These are phyloP conservation scores for Hypoxylon sp. DNA, from an alignment of 2,329 filamentous ascomycete species.

Conservation along the genomic window DNA sequence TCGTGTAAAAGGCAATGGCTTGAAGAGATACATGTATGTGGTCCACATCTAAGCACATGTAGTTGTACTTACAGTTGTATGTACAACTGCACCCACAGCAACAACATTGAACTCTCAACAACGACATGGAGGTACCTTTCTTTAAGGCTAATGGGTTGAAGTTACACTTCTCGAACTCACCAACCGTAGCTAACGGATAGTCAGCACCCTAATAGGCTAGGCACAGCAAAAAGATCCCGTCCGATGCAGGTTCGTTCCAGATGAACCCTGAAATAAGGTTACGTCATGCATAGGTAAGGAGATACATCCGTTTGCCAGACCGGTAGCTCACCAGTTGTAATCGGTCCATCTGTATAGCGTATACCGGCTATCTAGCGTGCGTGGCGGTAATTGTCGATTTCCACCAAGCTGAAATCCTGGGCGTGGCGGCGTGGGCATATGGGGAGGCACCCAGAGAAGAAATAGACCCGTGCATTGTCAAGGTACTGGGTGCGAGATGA, in stretches of 20 bases:
- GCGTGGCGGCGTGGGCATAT: slow-evolving; percentile 35
- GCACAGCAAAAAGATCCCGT: slow-evolving; percentile 23
- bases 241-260: slow-evolving; percentile 29
- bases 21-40: slow-evolving; percentile 4
- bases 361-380: slow-evolving; percentile 26
- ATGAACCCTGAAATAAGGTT: slow-evolving; percentile 26
- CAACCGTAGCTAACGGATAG: slow-evolving; percentile 23
- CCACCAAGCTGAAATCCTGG: slow-evolving; percentile 18
- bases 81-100: background rate
- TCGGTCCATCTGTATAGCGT: slow-evolving; percentile 30
- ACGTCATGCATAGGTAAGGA: slow-evolving; percentile 36
- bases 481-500: slow-evolving; percentile 11
- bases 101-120: background rate
- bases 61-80: slow-evolving; percentile 5
- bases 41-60: slow-evolving; percentile 20
- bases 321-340: slow-evolving; percentile 14
- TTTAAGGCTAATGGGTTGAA: background rate
- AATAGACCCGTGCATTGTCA: slow-evolving; percentile 16
- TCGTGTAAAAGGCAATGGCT: slow-evolving; percentile 2
- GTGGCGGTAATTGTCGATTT: slow-evolving; percentile 7
- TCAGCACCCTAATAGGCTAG: slow-evolving; percentile 18
- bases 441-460: slow-evolving; percentile 7
- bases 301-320: slow-evolving; percentile 22
- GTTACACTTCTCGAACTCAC: slow-evolving; percentile 18
- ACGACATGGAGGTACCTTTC: slow-evolving; percentile 1